Evolutionary conservation across 2,329 filamentous ascomycete genomes (phyloP).

Genomic region (Cladosporium sp.): DNA sequence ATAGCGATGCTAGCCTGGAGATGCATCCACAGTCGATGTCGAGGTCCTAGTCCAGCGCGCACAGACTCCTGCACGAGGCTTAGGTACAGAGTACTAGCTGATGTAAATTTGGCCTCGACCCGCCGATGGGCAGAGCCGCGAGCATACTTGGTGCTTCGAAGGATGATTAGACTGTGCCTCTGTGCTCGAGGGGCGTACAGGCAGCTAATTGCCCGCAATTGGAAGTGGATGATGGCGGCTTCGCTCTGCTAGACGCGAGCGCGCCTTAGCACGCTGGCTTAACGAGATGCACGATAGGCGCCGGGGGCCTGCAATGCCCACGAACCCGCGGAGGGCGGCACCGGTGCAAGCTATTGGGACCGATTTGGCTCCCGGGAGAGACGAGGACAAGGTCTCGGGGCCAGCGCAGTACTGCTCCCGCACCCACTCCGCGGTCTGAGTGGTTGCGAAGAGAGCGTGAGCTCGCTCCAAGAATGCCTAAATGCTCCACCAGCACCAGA

Average conservation of each 20-base stretch:
- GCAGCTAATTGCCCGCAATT: slow-evolving; percentile 1
- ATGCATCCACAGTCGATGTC: slow-evolving; percentile 5
- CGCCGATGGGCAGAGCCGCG: slow-evolving; percentile 12
- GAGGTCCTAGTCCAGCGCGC: slow-evolving; percentile 7
- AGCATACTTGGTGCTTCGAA: slow-evolving; percentile 4
- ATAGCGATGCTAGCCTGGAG: slow-evolving; percentile 6
- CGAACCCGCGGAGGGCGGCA: background rate
- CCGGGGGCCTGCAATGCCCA: background rate
- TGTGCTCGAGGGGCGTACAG: slow-evolving; percentile 10
- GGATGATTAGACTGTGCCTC: slow-evolving; percentile 13
- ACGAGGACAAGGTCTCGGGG: slow-evolving; percentile 4
- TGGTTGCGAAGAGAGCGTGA: background rate
- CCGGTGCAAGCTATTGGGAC: background rate
- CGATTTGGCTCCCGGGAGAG: background rate
- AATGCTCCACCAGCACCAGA: background rate
- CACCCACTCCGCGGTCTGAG: background rate
- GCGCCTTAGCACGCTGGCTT: background rate
- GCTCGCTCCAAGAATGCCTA: slow-evolving; percentile 1
- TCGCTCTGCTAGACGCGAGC: slow-evolving; percentile 3
- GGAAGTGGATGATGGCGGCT: background rate
- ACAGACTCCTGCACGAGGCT: slow-evolving; percentile 13
- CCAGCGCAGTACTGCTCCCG: background rate
- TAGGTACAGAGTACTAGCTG: slow-evolving; percentile 13
- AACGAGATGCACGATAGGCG: slow-evolving; percentile 10
- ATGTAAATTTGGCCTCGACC: slow-evolving; percentile 13